These are phyloP conservation scores for Zea mays DNA, from an alignment of 176 grass and related monocot genomes.

Conservation along the genomic window DNA sequence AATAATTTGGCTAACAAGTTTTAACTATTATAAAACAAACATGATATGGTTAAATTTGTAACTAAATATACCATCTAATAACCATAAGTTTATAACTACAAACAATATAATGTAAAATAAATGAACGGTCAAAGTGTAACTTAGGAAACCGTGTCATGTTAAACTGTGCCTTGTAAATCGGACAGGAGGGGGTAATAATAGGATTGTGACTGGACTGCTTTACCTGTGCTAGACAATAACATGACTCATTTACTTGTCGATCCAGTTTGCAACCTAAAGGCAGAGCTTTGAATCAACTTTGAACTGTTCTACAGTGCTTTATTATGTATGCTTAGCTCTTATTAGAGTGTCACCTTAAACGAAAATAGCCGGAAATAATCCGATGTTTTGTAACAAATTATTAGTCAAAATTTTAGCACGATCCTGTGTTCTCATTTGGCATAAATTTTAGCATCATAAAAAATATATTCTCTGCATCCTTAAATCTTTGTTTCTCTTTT, in stretches of 20 bases:
- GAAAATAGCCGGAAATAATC: slow-evolving; percentile 5
- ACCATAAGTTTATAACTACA: not conserved
- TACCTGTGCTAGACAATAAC: not conserved
- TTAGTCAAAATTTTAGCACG: not conserved
- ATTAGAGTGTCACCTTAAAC: not conserved
- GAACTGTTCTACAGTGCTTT: not conserved
- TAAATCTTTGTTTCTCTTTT: not conserved
- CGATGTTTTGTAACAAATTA: not conserved
- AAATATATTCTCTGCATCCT: not conserved
- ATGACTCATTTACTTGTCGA: slow-evolving; percentile 1
- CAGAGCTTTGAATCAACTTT: slow-evolving; percentile 22
- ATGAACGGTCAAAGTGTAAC: too few species aligned
- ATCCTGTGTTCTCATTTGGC: not conserved
- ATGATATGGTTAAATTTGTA: not conserved
- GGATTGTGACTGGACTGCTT: not conserved
- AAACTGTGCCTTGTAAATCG: not conserved
- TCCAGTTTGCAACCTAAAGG: not conserved
- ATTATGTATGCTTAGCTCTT: not conserved
- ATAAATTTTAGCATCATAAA: slow-evolving; percentile 11
- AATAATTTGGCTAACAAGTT: not conserved
- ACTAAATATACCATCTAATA: not conserved
- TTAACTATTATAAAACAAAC: not conserved
- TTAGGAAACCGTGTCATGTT: not conserved
- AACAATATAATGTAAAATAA: not conserved
- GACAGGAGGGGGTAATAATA: not conserved